Evolutionary conservation across 2,329 filamentous ascomycete genomes (phyloP), one percentile per base, ranked within the genome.

Genomic region (Neofusicoccum cordaticola): DNA sequence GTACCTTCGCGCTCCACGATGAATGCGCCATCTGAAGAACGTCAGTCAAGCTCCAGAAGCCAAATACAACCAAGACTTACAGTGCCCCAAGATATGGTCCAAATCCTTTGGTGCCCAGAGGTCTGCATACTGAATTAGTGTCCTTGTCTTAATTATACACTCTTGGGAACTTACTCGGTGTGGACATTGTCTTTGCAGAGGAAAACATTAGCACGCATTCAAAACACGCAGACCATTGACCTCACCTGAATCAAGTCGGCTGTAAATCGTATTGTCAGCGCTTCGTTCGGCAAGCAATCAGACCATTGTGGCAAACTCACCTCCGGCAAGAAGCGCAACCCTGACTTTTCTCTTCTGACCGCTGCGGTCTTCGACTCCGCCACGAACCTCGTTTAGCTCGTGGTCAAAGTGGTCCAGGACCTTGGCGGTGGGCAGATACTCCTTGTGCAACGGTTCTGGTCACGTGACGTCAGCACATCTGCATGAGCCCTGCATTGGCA

Each of bases 381-480:
- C 88, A 35, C 88, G 82, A 50, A 92, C 85, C 27, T 86, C 85
- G 75, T 97, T 97, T 74, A 97, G 91, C 76, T 97, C 92, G 73
- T 94, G 81, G 69, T 96, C 88, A 71, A 97, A 95, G 78, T 97
- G 94, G 73, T 96, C 92, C 56, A 97, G 83, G 45, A 97, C 93
- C 70, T 90, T 86, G 44, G 93, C 94, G 0, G 94, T 98, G 15
- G 93, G 92, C 67, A 92, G 89, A 75, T 97, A 98, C 69, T 90
- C 85, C 72, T 89, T 86, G 79, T 96, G 88, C 71, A 90, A 82
- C n/a, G 92, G 90, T 82, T 97, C 93, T 64, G n/a, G 15, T 89
- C 91, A 96, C 52, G 62, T 64, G 62, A 57, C n/a, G 27, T 60
- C n/a, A 60, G 56, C 42, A 12, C 34, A 4, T 56, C 5, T 31